Conservation (phyloP, 192 early-diverging fungal species). For the Linnemannia zychae region DNA sequence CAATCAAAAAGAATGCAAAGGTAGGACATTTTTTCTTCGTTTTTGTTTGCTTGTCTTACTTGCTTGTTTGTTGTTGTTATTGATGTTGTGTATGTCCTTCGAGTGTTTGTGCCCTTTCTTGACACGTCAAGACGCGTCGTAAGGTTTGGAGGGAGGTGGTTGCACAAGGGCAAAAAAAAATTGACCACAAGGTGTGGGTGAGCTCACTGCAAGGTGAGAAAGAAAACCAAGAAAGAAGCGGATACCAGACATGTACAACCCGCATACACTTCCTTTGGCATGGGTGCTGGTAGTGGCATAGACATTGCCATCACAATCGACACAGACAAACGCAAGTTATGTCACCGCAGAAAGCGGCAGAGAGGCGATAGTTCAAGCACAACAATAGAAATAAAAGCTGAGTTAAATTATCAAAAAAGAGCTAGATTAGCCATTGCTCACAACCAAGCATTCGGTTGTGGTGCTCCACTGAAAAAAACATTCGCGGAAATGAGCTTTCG, state of each 20-base stretch:
- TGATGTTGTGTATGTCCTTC: neutral
- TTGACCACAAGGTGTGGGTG: constrained; percentile 5
- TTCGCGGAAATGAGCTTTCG: too few species aligned
- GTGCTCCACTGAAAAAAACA: too few species aligned
- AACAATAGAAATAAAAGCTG: neutral
- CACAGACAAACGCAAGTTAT: neutral
- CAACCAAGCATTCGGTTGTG: neutral
- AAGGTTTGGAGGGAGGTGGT: constrained; percentile 9
- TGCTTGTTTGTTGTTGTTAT: too few species aligned
- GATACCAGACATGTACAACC: neutral
- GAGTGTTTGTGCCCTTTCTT: neutral
- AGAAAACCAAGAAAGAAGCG: neutral
- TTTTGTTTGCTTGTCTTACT: neutral
- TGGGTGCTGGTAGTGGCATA: neutral
- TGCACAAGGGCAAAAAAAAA: neutral
- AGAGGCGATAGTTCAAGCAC: neutral
- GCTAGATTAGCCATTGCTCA: neutral
- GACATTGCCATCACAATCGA: neutral
- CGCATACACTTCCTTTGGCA: neutral
- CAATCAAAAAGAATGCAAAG: neutral
- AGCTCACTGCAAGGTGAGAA: neutral
- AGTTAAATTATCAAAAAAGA: neutral
- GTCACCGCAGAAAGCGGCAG: neutral
- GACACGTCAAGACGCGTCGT: constrained; percentile 8
- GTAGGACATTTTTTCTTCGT: neutral